These are phyloP conservation scores for Xerocomus alliaceus DNA, from an alignment of 1,284 basidiomycete genomes.

Conservation along the genomic window DNA sequence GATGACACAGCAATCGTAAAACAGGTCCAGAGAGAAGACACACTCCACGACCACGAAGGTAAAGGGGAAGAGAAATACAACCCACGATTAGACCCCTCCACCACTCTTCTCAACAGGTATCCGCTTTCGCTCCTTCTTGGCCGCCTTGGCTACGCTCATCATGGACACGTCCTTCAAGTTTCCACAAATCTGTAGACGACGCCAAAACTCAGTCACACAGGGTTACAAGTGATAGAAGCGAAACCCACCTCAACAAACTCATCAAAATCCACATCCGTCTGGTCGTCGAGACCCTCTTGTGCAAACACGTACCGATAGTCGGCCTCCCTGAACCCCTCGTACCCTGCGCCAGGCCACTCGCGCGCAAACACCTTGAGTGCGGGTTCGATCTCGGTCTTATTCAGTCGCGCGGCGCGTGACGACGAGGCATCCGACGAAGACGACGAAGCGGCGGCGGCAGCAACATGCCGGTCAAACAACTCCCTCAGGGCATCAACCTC, in stretches of 20 bases:
- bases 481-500: constrained; percentile 68
- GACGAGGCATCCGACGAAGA: neutral
- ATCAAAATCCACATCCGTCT: constrained; percentile 69
- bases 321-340: constrained; percentile 58
- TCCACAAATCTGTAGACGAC: constrained; percentile 67
- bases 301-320: constrained; percentile 76
- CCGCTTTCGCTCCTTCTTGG: constrained; percentile 55
- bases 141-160: constrained; percentile 50
- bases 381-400: constrained; percentile 44
- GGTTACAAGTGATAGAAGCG: neutral
- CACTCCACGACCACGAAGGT: neutral
- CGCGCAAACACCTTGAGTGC: constrained; percentile 48
- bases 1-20: neutral
- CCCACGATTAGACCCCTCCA: constrained; percentile 67
- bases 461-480: constrained; percentile 56
- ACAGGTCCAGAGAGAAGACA: neutral
- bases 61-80: neutral
- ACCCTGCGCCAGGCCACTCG: constrained; percentile 55
- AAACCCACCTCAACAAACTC: constrained; percentile 77
- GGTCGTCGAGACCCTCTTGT: constrained; percentile 72
- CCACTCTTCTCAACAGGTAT: constrained; percentile 89
- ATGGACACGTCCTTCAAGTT: constrained; percentile 81
- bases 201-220: neutral
- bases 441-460: constrained; percentile 27
- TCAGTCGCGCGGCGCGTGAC: constrained; percentile 18